Evolutionary conservation across 495 filamentous ascomycete species (phyloP), one percentile per base, ranked within the genome.

Genomic region (Podospora bellae-mahoneyi): DNA sequence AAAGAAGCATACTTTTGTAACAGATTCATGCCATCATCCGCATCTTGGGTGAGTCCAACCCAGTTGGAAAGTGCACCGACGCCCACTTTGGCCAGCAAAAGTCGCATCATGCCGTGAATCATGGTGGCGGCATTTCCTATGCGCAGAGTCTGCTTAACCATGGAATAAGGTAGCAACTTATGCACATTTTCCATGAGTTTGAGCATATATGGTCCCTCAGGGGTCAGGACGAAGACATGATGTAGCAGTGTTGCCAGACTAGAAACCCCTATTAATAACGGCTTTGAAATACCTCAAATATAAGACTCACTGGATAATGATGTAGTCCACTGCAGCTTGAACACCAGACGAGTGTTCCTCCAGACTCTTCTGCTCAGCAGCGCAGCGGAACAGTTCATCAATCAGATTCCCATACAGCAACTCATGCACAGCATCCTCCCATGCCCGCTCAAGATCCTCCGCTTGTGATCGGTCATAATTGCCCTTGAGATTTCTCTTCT

Each of bases 81-180:
- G 34, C 86, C 86, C 66, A 90, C 76, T 71, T 91, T 91, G 4
- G 88, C 84, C 16, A 91, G 75, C 19, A 90, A 74, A n/a, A 91
- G 72, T 61, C 76, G 81, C 54, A 87, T 80, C 81, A 91, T 86
- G 16, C 80, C 88, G 69, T 82, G 88, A 59, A 91, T 83, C 89
- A 91, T 90, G 44, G 83, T 87, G 6, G 88, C 89, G 0, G 86
- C 89, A 71, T 90, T 91, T 5, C 89, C 87, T 34, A 90, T 80
- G 53, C 84, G 84, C 4, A 91, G 76, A 1, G 88, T 89, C 76
- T 90, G 86, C 60, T 83, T 78, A 15, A 90, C 78, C 59, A 87
- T 73, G 27, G 81, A 74, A 68, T 90, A 91, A 0, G 89, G 89
- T 7, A 90, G 73, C 69, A 90, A 68, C 57, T 79, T 82, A 67